Base-by-base conservation (phyloP, 208 protist species). In the Crithidia acanthocephali region DNA sequence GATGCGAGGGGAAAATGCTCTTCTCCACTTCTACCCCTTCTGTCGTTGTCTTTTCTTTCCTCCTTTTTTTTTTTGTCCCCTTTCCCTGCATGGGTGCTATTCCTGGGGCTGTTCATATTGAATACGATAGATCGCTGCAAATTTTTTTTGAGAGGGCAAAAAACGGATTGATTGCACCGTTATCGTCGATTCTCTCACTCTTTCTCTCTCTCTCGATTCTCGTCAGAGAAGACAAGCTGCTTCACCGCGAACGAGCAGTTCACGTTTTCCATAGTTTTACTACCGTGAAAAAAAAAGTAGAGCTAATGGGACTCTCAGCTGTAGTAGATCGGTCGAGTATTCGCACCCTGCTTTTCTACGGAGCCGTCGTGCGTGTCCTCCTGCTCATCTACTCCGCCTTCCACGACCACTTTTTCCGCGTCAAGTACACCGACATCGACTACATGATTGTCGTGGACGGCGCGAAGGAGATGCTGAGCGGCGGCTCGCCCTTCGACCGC, bases 361-460 rank as follows among this genome's bases (percentile, higher is more conserved):
- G 90, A 50, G 75, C 64, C 0, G 25, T 92, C 4, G 25, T 96
- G 42, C 85, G 95, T 3, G 30, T 96, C 4, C 16, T 76, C 18
- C 69, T 98, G 20, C 67, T 97, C 15, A 23, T 85, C 9, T 98
- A 96, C 73, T 82, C 90, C 32, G 64, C 74, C 6, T 94, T 88
- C 55, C 91, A 97, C 35, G 96, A 98, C 66, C 44, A 62, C 25
- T 73, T 77, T 52, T 93, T 94, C 40, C 71, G 83, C 13, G 89
- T 99, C 22, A 97, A 98, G 84, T 99, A 98, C 72, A 98, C 97
- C 9, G 97, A 99, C 76, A 97, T 98, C 27, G 97, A 99, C 81
- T 99, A 99, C 76, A 84, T 86, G 79, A 98, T 99, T 51, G 94
- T 98, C 66, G 93, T 97, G 6, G 97, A 99, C 67, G 97, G 94